A percentile compares a stretch with the other conserved stretches of the same genome.
phyloP scores from a whole-genome alignment of 1,139 yeast species.

The Diutina neorugosa region DNA sequence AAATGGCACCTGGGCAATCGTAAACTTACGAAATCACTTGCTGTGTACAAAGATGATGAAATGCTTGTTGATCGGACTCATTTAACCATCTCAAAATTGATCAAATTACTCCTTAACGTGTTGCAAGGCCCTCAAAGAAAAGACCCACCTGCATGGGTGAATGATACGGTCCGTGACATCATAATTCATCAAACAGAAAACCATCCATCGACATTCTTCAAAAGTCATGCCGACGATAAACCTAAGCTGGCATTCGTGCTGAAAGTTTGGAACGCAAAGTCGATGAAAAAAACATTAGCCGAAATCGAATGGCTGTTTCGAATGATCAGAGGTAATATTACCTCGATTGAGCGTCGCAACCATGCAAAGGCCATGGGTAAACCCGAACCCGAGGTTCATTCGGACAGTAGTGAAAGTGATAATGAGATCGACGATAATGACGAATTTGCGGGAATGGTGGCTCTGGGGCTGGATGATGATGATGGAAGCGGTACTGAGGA shows the following conservation, averaged over 20 bases:
- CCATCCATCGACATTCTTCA: constrained; percentile 42
- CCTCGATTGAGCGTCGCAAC: constrained; percentile 25
- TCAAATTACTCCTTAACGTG: constrained; percentile 16
- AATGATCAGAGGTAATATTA: constrained; percentile 46
- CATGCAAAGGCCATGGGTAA: constrained; percentile 7
- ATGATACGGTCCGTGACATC: constrained; percentile 13
- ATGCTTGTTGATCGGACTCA: constrained; percentile 11
- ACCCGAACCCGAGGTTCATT: constrained; percentile 5
- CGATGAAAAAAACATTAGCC: constrained; percentile 31
- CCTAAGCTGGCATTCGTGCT: constrained; percentile 36
- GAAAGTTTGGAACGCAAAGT: constrained; percentile 45
- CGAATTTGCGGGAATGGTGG: constrained; percentile 9
- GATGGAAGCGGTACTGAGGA: neutral
- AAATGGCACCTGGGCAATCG: constrained; percentile 28
- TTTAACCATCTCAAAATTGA: constrained; percentile 22
- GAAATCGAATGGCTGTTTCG: constrained; percentile 49
- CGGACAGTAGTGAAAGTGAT: constrained; percentile 8
- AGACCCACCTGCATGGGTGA: constrained; percentile 23
- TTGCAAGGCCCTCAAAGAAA: constrained; percentile 16
- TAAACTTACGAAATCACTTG: constrained; percentile 17
- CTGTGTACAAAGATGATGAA: constrained; percentile 11
- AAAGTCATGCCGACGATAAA: constrained; percentile 28
- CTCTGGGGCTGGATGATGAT: neutral
- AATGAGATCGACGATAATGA: constrained; percentile 8
- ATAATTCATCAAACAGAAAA: constrained; percentile 17